Percentiles rank a stretch among this genome's conserved stretches.
Evolutionary conservation across 2,329 filamentous ascomycete genomes (phyloP).

Genomic region (Cladosporium sp.): DNA sequence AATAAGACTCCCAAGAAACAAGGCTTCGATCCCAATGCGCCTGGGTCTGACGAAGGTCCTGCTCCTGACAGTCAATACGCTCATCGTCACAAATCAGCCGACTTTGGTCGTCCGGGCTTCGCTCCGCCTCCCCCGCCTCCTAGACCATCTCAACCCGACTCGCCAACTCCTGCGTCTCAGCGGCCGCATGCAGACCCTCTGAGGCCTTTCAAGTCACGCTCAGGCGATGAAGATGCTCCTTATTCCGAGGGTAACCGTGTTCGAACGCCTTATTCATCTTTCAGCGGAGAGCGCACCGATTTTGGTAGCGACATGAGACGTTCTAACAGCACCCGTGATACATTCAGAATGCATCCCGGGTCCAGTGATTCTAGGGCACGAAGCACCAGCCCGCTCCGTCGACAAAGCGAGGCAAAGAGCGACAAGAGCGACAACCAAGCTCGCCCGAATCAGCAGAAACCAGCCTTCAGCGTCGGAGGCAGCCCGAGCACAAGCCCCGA

Average conservation of each 20-base stretch:
- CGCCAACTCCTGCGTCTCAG: conserved; percentile 27
- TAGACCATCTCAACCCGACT: conserved; percentile 32
- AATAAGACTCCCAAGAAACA: conserved; percentile 45
- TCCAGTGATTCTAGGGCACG: conserved; percentile 16
- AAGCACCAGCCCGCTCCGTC: conserved; percentile 24
- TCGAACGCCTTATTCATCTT: conserved; percentile 51
- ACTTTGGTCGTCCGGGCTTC: conserved; percentile 20
- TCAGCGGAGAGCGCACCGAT: conserved; percentile 54
- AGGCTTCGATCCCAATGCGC: conserved; percentile 55
- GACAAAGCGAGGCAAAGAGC: conserved; percentile 9
- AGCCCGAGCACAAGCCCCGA: conserved; percentile 6
- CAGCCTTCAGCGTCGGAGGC: conserved; percentile 10
- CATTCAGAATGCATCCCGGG: conserved; percentile 25
- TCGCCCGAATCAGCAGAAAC: neutral
- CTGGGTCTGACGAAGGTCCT: conserved; percentile 56
- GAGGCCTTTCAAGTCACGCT: conserved; percentile 30
- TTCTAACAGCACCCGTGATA: conserved; percentile 50
- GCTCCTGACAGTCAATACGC: conserved; percentile 33
- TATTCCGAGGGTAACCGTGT: conserved; percentile 45
- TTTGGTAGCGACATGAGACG: conserved; percentile 48
- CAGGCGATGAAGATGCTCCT: conserved; percentile 31
- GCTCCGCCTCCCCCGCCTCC: conserved; percentile 33
- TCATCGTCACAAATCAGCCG: conserved; percentile 26
- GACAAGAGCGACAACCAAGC: conserved; percentile 10
- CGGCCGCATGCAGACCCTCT: conserved; percentile 36